Evolutionary conservation across 495 filamentous ascomycete species (phyloP).

Genomic region (Baudoinia panamericana): DNA sequence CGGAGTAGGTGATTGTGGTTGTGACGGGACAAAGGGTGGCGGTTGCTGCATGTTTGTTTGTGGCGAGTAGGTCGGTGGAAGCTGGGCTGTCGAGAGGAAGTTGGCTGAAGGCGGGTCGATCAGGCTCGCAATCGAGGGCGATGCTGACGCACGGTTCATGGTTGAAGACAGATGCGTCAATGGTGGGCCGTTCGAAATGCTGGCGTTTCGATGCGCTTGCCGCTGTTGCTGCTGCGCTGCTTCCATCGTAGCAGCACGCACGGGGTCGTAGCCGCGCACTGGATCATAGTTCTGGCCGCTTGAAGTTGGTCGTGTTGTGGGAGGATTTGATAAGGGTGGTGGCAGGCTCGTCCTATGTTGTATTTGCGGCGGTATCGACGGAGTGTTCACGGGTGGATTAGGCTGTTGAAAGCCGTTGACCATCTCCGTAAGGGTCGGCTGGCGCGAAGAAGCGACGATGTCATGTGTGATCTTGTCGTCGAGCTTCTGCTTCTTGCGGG

Average conservation of each 20-base stretch:
- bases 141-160: conserved; percentile 58
- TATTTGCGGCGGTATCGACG: conserved; percentile 1
- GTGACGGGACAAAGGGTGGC: neutral
- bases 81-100: too few species aligned
- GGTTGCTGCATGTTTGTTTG: conserved; percentile 19
- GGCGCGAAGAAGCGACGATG: conserved; percentile 23
- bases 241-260: conserved; percentile 60
- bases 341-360: conserved; percentile 9
- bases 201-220: too few species aligned
- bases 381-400: neutral
- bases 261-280: conserved; percentile 73
- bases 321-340: conserved; percentile 19
- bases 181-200: conserved; percentile 41
- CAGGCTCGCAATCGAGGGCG: conserved; percentile 77
- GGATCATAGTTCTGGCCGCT: conserved; percentile 81
- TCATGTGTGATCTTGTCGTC: conserved; percentile 26
- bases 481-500: conserved; percentile 37
- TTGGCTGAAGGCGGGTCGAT: conserved; percentile 83
- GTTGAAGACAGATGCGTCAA: conserved; percentile 39
- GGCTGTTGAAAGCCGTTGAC: conserved; percentile 2
- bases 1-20: conserved; percentile 1
- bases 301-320: conserved; percentile 36
- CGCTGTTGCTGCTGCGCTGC: conserved; percentile 36
- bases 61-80: conserved; percentile 10
- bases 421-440: conserved; percentile 22